Percentiles rank a stretch among this genome's conserved stretches.
These are phyloP conservation scores for Canna indica DNA, from an alignment of 176 grass and related monocot genomes.

Conservation along the genomic window DNA sequence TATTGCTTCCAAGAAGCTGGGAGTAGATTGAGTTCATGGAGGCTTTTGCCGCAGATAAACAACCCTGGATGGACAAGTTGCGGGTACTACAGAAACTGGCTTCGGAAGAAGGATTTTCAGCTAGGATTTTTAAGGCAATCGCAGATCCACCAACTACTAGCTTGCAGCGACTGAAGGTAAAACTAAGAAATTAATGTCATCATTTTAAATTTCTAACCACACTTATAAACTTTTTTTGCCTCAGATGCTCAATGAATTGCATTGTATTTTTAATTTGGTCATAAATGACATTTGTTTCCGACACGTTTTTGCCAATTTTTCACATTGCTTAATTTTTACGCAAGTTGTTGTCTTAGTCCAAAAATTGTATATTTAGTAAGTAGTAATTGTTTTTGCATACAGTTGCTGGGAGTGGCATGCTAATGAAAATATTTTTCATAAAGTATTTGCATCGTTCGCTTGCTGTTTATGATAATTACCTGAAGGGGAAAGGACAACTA, in stretches of 20 bases:
- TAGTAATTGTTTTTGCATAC: neutral
- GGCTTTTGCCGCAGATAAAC: constrained; percentile 36
- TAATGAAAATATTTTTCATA: neutral
- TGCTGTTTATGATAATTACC: neutral
- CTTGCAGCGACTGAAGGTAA: constrained; percentile 84
- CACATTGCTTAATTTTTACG: neutral
- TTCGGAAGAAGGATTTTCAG: constrained; percentile 42
- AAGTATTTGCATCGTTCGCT: neutral
- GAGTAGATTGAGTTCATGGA: neutral
- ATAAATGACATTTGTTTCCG: neutral
- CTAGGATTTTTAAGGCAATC: constrained; percentile 89
- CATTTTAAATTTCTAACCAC: neutral
- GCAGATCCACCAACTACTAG: constrained; percentile 96
- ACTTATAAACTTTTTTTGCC: neutral
- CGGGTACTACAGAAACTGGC: constrained; percentile 65
- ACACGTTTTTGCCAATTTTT: neutral
- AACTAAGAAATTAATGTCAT: neutral
- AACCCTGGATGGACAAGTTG: constrained; percentile 91
- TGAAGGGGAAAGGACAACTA: neutral
- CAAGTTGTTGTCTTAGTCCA: neutral
- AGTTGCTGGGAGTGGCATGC: neutral
- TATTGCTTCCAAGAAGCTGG: neutral
- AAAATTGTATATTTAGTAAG: neutral
- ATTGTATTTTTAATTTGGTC: neutral
- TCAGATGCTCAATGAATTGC: neutral